phyloP scores from a whole-genome alignment of 2,329 filamentous ascomycete genomes.

The Pleomassaria siparia region DNA sequence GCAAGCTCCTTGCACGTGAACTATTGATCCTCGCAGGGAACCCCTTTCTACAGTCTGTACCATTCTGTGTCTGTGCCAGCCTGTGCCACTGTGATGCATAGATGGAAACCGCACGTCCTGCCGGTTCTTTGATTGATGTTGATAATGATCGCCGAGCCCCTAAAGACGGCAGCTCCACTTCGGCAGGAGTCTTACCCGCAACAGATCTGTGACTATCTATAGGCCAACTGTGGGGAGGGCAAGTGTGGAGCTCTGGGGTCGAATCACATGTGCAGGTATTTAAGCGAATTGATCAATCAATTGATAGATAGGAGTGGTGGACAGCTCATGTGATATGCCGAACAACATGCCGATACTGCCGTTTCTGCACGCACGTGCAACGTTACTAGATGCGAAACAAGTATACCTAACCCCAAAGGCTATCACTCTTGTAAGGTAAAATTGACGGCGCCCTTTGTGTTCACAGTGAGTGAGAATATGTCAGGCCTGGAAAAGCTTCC shows the following conservation, averaged over 20 bases:
- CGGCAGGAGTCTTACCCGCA: not conserved
- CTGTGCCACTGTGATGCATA: not conserved
- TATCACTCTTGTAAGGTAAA: constrained; percentile 4
- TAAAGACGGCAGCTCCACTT: not conserved
- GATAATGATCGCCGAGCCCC: not conserved
- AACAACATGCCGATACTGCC: not conserved
- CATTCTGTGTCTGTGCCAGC: not conserved
- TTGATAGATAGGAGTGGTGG: too few species aligned
- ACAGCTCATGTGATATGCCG: not conserved
- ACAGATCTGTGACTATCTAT: too few species aligned
- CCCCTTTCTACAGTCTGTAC: not conserved
- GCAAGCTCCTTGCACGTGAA: too few species aligned
- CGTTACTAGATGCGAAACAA: too few species aligned
- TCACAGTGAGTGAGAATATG: constrained; percentile 32
- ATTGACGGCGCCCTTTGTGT: constrained; percentile 15
- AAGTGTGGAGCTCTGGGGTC: not conserved
- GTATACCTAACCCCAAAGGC: too few species aligned
- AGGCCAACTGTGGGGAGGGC: not conserved
- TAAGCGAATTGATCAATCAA: too few species aligned
- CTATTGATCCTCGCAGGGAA: too few species aligned
- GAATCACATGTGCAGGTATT: not conserved
- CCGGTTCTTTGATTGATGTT: not conserved
- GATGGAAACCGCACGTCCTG: not conserved
- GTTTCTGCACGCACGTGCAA: too few species aligned
- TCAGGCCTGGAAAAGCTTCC: constrained; percentile 47